phyloP scores from a whole-genome alignment of 805 yeast genomes.

The Ogataea methylovora region DNA sequence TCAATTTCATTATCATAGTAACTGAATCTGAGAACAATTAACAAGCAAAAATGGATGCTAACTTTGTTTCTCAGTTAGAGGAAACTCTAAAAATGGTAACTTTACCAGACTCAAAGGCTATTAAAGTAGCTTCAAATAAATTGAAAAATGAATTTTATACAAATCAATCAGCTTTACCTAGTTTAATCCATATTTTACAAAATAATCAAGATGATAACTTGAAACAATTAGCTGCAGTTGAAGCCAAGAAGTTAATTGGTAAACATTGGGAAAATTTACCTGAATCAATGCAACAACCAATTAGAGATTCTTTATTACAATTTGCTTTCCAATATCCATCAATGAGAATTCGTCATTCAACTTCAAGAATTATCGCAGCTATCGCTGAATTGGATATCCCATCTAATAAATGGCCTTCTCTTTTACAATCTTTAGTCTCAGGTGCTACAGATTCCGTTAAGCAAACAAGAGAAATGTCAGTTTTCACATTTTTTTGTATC shows the following conservation, averaged over 20 bases:
- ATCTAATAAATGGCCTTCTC: constrained; percentile 60
- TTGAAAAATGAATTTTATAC: constrained; percentile 70
- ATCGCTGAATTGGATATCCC: constrained; percentile 75
- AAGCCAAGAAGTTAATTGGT: constrained; percentile 76
- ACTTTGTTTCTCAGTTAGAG: constrained; percentile 64
- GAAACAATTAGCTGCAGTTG: constrained; percentile 93
- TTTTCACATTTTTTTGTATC: constrained; percentile 68
- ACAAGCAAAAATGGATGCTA: constrained; percentile 67
- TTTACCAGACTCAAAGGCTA: constrained; percentile 72
- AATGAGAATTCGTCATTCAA: constrained; percentile 72
- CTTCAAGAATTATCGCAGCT: constrained; percentile 83
- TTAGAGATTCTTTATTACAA: constrained; percentile 62
- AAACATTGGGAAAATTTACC: constrained; percentile 60
- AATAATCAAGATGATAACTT: constrained; percentile 60
- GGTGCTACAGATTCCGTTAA: constrained; percentile 46
- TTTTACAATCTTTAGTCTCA: constrained; percentile 62
- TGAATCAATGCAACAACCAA: constrained; percentile 43
- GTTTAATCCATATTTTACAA: constrained; percentile 76
- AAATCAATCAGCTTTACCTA: constrained; percentile 66
- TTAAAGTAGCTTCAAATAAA: constrained; percentile 74
- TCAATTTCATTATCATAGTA: no score
- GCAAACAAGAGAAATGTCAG: constrained; percentile 73
- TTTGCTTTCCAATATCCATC: constrained; percentile 59
- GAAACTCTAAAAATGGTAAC: constrained; percentile 71
- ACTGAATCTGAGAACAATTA: no score